These are phyloP conservation scores for Mallotus japonicus DNA, from an alignment of 441 rosid species.

Conservation along the genomic window DNA sequence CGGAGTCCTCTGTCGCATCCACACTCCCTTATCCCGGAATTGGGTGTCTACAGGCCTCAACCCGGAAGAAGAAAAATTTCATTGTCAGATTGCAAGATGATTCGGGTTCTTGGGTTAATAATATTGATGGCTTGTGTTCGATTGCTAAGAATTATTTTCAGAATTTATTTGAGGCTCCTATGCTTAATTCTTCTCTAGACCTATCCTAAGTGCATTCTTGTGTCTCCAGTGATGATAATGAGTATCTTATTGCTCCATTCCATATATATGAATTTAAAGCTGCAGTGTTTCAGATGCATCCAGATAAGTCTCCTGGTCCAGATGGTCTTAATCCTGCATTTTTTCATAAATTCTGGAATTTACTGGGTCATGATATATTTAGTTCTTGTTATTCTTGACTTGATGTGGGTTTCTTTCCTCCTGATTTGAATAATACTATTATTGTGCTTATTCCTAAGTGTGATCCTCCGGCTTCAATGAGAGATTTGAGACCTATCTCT, in stretches of 20 bases:
- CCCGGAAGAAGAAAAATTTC: too few species aligned
- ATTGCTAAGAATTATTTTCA: too few species aligned
- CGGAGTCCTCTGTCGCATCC: too few species aligned
- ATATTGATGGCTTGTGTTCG: too few species aligned
- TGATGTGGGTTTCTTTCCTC: neutral
- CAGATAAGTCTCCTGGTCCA: neutral
- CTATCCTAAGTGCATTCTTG: too few species aligned
- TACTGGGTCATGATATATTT: neutral
- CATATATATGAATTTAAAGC: neutral
- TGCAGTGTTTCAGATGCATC: neutral
- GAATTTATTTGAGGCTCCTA: too few species aligned
- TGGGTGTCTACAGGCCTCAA: too few species aligned
- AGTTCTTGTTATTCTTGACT: neutral
- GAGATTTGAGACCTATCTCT: neutral
- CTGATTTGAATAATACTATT: neutral
- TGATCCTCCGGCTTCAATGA: neutral
- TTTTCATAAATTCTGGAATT: neutral
- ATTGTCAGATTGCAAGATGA: too few species aligned
- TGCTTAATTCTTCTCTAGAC: too few species aligned
- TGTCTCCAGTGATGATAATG: neutral
- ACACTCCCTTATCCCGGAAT: too few species aligned
- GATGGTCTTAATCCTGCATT: neutral
- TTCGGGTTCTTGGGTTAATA: too few species aligned
- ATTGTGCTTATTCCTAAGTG: neutral
- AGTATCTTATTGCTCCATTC: neutral